These are phyloP conservation scores for Hypoxylon fragiforme DNA, from an alignment of 495 filamentous ascomycete genomes.

Conservation along the genomic window DNA sequence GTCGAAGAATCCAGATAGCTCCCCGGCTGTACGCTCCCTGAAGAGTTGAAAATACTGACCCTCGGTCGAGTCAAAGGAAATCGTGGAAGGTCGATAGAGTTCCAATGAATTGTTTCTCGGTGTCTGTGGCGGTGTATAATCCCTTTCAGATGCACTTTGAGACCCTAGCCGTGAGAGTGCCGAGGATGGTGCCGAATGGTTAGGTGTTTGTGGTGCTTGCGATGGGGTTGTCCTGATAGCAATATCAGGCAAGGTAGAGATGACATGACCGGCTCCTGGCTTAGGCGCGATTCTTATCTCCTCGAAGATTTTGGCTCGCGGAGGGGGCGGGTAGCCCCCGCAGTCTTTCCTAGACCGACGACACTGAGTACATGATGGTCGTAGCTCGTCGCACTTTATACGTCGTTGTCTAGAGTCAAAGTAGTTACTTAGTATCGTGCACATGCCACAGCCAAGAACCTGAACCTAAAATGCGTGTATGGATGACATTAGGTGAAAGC, in stretches of 20 bases:
- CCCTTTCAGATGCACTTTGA: not conserved
- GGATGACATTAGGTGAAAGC: conserved; percentile 4
- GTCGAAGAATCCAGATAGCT: conserved; percentile 64
- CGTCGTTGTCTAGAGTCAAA: conserved; percentile 54
- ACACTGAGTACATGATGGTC: conserved; percentile 61
- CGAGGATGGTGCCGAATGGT: conserved; percentile 3
- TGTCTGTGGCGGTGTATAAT: conserved; percentile 41
- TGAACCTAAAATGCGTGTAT: too few relatives aligned
- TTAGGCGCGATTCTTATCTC: conserved; percentile 51
- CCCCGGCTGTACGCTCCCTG: conserved; percentile 56
- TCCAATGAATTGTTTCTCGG: conserved; percentile 28
- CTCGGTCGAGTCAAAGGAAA: conserved; percentile 50
- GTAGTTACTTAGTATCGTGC: conserved; percentile 21
- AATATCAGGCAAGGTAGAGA: conserved; percentile 16
- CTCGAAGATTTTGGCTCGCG: conserved; percentile 45
- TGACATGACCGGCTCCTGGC: conserved; percentile 30
- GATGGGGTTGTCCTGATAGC: conserved; percentile 3
- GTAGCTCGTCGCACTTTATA: conserved; percentile 70
- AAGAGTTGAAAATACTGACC: conserved; percentile 64
- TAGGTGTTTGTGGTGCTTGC: conserved; percentile 6
- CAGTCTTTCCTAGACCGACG: conserved; percentile 53
- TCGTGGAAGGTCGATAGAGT: conserved; percentile 41
- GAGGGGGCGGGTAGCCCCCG: conserved; percentile 55
- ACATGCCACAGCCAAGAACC: conserved; percentile 12
- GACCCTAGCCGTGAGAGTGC: not conserved